Percentiles rank a stretch among this genome's conserved stretches.
Conservation (phyloP, 2,329 filamentous ascomycete genomes). For the Aspergillus glaucus region DNA sequence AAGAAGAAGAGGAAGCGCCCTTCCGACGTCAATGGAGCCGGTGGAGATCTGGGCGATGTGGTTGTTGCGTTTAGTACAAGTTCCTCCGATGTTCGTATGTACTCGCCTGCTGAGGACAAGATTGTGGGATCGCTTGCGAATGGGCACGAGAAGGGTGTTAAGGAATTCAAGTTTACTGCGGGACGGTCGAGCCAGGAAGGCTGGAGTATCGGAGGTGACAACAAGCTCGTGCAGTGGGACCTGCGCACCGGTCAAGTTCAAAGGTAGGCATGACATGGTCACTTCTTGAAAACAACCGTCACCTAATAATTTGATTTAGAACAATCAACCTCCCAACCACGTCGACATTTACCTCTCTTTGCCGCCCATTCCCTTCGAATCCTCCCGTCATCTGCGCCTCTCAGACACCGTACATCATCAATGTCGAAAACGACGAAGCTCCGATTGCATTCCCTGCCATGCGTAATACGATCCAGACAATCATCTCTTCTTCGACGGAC, state of each 20-base stretch:
- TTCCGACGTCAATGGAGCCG: constrained; percentile 34
- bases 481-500: constrained; percentile 37
- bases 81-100: constrained; percentile 45
- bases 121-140: constrained; percentile 40
- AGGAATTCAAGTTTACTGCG: constrained; percentile 46
- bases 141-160: constrained; percentile 43
- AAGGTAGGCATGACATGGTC: constrained; percentile 30
- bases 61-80: constrained; percentile 47
- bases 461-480: constrained; percentile 43
- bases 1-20: constrained; percentile 49
- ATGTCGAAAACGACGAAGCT: constrained; percentile 34
- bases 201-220: constrained; percentile 51
- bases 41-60: constrained; percentile 34
- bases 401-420: constrained; percentile 43
- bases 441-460: constrained; percentile 43
- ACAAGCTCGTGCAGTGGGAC: constrained; percentile 49
- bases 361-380: constrained; percentile 35
- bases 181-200: constrained; percentile 34
- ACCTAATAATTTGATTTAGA: constrained; percentile 22
- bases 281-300: constrained; percentile 3
- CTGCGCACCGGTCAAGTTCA: constrained; percentile 37
- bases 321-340: constrained; percentile 39
- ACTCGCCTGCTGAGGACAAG: constrained; percentile 44
- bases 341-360: constrained; percentile 34
- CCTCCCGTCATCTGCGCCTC: constrained; percentile 46